Evolutionary conservation across 768 basidiomycete species (phyloP), one percentile per base, ranked within the genome.

Genomic region (Panaeolus cyanescens): DNA sequence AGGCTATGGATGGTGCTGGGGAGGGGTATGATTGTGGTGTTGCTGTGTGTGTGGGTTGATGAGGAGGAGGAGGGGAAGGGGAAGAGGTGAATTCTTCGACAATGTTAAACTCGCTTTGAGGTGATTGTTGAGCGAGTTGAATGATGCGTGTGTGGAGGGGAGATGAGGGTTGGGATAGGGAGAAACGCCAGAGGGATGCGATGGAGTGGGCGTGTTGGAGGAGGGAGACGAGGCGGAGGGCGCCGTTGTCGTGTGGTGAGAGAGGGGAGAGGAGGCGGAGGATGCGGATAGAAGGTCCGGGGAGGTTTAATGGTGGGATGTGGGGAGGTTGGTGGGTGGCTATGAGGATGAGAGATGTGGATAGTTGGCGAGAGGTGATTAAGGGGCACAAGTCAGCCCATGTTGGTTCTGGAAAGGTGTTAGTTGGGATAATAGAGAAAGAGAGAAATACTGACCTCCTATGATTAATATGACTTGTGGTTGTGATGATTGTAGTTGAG

Each of bases 171-270:
- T 30, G 36, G 61, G 32, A 42, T 32, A 34, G 28, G 4, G 39
- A 9, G 0, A 37, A 10, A 2, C 65, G 62, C 70, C 69, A 68
- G 1, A 58, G 54, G 5, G 67, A 63, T 0, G 75, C 80, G 19
- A 80, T 74, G 39, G 71, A 71, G 39, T 76, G 73, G 0, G 80
- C 80, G 19, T 77, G 72, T 42, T 82, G 77, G 17, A 82, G 70
- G 12, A 82, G 64, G 40, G 64, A 59, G n/a, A 78, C 77, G 55
- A 83, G 74, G 4, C 75, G 70, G 10, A 82, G 71, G 1, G 79
- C 81, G 36, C 75, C 74, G 2, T 71, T 68, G 39, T 77, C 75
- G 32, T 77, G 72, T 2, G 74, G 69, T 19, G 64, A 71, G 36
- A 79, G 72, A 1, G 76, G 77, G 0, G 67, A 60, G 25, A 67